Percentiles rank a stretch among this genome's conserved stretches.
Evolutionary conservation across 78 protist species (phyloP).

Genomic region (Emiliania huxleyi): DNA sequence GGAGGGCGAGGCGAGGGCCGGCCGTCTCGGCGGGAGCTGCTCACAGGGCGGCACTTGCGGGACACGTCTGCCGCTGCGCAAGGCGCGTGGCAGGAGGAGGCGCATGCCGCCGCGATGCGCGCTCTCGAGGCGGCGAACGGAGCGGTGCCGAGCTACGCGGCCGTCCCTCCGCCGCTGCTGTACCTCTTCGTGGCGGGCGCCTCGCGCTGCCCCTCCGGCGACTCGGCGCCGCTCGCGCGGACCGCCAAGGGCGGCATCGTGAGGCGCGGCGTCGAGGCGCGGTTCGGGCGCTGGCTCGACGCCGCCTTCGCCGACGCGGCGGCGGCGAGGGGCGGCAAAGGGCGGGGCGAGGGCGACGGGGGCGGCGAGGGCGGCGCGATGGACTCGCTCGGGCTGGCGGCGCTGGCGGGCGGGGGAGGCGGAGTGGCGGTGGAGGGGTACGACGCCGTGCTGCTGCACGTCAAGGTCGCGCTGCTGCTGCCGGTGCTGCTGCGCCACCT

Average conservation of each 20-base stretch:
- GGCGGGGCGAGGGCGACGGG: not conserved
- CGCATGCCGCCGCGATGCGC: not conserved
- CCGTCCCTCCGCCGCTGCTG: not conserved
- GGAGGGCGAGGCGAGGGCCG: no score
- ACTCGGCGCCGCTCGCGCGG: not conserved
- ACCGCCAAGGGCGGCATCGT: not conserved
- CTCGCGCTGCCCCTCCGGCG: not conserved
- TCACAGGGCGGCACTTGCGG: no score
- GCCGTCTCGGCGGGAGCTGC: no score
- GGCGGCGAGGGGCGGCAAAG: not conserved
- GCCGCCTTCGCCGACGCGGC: not conserved
- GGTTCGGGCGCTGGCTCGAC: not conserved
- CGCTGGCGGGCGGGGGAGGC: not conserved
- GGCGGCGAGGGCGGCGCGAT: not conserved
- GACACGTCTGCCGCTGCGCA: no score
- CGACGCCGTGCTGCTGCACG: constrained; percentile 1
- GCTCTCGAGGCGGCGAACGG: not conserved
- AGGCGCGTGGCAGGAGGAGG: not conserved
- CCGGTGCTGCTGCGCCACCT: constrained; percentile 12
- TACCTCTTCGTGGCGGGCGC: not conserved
- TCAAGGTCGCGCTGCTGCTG: not conserved
- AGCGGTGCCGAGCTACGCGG: not conserved
- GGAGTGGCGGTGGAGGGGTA: not conserved
- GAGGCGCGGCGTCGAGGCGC: not conserved
- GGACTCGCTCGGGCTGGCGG: not conserved